Conservation (phyloP, 1,284 basidiomycete genomes). For the Xerocomus minutiporus region DNA sequence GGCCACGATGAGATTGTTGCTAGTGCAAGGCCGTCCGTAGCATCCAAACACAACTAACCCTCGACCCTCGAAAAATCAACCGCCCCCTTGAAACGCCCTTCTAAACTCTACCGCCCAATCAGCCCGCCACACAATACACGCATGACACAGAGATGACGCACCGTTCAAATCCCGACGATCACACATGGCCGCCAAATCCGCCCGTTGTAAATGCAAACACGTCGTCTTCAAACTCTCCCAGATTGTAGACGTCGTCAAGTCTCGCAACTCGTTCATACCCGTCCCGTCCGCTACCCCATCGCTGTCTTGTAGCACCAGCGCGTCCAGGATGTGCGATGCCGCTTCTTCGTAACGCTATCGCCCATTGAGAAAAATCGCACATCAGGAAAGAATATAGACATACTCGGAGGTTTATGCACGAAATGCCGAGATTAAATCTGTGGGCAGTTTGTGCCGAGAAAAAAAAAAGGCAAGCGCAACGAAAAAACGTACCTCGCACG, state of each 20-base stretch:
- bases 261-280: slow-evolving; percentile 51
- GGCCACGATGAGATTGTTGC: neutral
- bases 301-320: slow-evolving; percentile 79
- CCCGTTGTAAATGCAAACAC: slow-evolving; percentile 70
- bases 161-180: slow-evolving; percentile 70
- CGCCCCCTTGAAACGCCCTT: slow-evolving; percentile 5
- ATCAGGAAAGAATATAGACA: slow-evolving; percentile 22
- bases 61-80: neutral
- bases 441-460: neutral
- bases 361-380: neutral
- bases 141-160: slow-evolving; percentile 25
- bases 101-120: slow-evolving; percentile 15
- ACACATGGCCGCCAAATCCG: slow-evolving; percentile 71
- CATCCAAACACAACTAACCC: neutral
- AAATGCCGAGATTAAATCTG: slow-evolving; percentile 89
- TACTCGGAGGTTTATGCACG: slow-evolving; percentile 82
- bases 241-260: slow-evolving; percentile 69
- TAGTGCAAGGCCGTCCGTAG: neutral
- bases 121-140: neutral
- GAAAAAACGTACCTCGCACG: slow-evolving; percentile 64
- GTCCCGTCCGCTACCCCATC: slow-evolving; percentile 56
- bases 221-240: slow-evolving; percentile 85
- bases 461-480: slow-evolving; percentile 13
- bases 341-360: slow-evolving; percentile 75
- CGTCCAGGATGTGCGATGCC: slow-evolving; percentile 80